Base-by-base conservation (phyloP, 495 filamentous ascomycete genomes). In the Delitschia confertaspora region DNA sequence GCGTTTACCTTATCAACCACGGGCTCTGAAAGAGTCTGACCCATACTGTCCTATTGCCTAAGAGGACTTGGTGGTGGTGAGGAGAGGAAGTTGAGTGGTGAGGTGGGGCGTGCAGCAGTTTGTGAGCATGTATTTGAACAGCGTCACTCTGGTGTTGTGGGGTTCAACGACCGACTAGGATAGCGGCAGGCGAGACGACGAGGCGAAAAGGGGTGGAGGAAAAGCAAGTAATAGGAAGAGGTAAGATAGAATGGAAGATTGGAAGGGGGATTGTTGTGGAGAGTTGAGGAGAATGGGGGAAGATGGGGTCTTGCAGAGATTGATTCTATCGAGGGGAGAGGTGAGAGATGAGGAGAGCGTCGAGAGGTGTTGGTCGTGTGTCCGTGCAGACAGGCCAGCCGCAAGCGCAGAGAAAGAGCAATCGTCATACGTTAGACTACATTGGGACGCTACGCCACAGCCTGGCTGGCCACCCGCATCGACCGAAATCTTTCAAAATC, bases 1-100 rank as follows among this genome's bases (percentile, higher is more conserved):
- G n/a, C n/a, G n/a, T 81, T 60, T 72, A 98, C 91, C 88, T 98
- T 98, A 59, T 96, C 91, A 53, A 93, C 82, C 57, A 96, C 89
- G 38, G 91, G 91, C 74, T 98, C 93, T 62, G 91, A 96, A 61
- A 98, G 81, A 64, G 91, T 98, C 76, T 98, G 91, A 78, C 91
- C 91, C 91, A 98, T 98, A 21, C 30, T 53, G 45, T 44, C 45
- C 33, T 40, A 22, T n/a, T 49, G 22, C 24, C 53, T 57, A 57
- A 2, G 23, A 35, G 41, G 43, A 45, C 42, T 43, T 45, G 22
- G 26, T 34, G 35, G 21, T 4, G 23, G 16, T 26, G 13, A 40
- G 6, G 38, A 19, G 32, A 29, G 35, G 19, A 26, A 34, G 35
- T 29, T 49, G 33, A 32, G 16, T n/a, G n/a, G n/a, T n/a, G 48